These are phyloP conservation scores for Tillandsia fasciculata DNA, from an alignment of 176 grass and related monocot species.

Conservation along the genomic window DNA sequence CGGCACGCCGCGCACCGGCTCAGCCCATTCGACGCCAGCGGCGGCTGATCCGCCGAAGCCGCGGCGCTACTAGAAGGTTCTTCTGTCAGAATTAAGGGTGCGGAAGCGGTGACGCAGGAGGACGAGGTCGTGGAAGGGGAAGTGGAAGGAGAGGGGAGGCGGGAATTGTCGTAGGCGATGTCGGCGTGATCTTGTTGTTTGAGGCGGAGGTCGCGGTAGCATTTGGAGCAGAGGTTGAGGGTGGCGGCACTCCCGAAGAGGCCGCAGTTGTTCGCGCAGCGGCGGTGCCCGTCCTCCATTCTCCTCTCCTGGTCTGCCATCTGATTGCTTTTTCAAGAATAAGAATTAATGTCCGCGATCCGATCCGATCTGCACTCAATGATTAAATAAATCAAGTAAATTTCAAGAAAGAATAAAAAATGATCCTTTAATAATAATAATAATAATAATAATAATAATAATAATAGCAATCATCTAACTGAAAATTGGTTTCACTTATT, in stretches of 20 bases:
- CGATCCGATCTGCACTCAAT: too few species aligned
- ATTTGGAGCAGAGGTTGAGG: constrained; percentile 35
- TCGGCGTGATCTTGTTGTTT: constrained; percentile 4
- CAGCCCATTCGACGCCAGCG: not conserved
- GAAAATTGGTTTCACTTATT: too few species aligned
- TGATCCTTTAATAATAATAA: too few species aligned
- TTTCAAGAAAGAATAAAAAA: too few species aligned
- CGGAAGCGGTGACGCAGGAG: not conserved
- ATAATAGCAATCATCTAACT: too few species aligned
- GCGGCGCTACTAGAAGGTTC: not conserved
- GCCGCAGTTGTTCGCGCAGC: constrained; percentile 32
- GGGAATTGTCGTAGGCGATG: constrained; percentile 13
- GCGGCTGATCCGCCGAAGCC: not conserved
- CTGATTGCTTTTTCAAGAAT: not conserved
- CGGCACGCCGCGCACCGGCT: constrained; percentile 31
- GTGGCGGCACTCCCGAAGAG: constrained; percentile 35
- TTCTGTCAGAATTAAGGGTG: accelerated
- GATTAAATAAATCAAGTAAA: too few species aligned
- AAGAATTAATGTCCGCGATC: too few species aligned
- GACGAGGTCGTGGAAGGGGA: not conserved
- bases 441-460: too few species aligned
- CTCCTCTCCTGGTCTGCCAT: not conserved
- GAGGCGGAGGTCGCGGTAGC: constrained; percentile 23
- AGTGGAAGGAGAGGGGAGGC: not conserved
- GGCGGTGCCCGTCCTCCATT: not conserved